Percentiles rank a stretch among this genome's conserved stretches.
Conservation (phyloP, 73 alveolate species). For the Paramecium bursaria region DNA sequence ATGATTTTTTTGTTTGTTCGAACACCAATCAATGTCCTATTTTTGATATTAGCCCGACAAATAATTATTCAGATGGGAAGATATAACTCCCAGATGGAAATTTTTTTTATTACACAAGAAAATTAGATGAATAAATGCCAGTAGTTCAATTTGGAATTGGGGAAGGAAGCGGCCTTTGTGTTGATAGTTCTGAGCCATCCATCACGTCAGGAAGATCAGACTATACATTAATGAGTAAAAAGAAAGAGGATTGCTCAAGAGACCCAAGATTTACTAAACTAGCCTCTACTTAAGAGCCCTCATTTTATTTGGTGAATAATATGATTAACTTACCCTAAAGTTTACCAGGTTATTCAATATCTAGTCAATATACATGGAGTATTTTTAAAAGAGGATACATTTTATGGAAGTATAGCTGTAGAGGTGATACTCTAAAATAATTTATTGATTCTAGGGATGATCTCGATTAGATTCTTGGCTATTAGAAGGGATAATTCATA, state of each 20-base stretch:
- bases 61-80: background rate
- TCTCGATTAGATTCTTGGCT: background rate
- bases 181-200: background rate
- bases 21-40: background rate
- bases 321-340: background rate
- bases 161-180: constrained; percentile 13
- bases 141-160: background rate
- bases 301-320: background rate
- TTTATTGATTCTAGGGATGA: background rate
- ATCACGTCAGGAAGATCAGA: constrained; percentile 1
- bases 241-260: background rate
- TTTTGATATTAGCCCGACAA: background rate
- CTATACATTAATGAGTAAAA: background rate
- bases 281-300: background rate
- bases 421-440: background rate
- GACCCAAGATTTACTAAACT: background rate
- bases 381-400: background rate
- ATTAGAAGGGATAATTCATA: background rate
- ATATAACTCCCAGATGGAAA: background rate
- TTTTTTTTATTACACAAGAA: background rate
- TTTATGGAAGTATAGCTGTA: background rate
- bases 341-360: background rate
- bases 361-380: constrained; percentile 5
- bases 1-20: constrained; percentile 2
- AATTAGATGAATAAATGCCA: background rate